Percentiles rank a stretch among this genome's conserved stretches.
Evolutionary conservation across 2,329 filamentous ascomycete genomes (phyloP).

Genomic region (Parafenestella ontariensis): DNA sequence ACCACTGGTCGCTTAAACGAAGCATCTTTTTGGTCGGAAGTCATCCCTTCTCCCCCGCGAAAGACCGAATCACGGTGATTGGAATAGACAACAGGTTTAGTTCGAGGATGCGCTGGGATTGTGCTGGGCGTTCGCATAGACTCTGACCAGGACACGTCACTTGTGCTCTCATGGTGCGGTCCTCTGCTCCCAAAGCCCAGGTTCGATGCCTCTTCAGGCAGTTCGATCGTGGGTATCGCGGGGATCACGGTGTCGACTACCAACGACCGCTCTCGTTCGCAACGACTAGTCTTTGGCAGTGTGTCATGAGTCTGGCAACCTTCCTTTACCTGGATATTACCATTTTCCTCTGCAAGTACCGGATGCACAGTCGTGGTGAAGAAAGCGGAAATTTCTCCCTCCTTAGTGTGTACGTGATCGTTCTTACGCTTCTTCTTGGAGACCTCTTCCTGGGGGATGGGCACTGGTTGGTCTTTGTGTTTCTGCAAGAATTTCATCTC

Average conservation of each 20-base stretch:
- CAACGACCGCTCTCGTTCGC: constrained; percentile 15
- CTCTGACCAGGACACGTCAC: constrained; percentile 53
- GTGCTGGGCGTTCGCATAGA: constrained; percentile 38
- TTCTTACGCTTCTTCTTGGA: constrained; percentile 42
- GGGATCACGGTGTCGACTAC: constrained; percentile 25
- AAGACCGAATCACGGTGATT: constrained; percentile 13
- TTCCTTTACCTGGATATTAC: constrained; percentile 25
- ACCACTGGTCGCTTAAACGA: constrained; percentile 12
- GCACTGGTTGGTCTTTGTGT: constrained; percentile 36
- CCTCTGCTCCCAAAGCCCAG: constrained; percentile 49
- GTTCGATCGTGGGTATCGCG: constrained; percentile 44
- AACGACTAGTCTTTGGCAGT: constrained; percentile 9
- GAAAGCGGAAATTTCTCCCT: constrained; percentile 56
- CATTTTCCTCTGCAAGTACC: constrained; percentile 30
- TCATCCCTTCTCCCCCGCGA: not conserved
- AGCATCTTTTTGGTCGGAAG: constrained; percentile 5
- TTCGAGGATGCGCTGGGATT: constrained; percentile 10
- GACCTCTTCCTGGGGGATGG: constrained; percentile 27
- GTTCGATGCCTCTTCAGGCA: constrained; percentile 43
- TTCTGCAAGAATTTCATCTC: constrained; percentile 59
- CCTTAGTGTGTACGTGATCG: constrained; percentile 38
- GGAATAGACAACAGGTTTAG: not conserved
- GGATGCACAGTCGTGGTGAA: constrained; percentile 48
- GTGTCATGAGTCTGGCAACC: not conserved
- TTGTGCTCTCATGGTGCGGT: constrained; percentile 37